Evolutionary conservation across 2,329 filamentous ascomycete genomes (phyloP).

Genomic region (Diaporthe citri): DNA sequence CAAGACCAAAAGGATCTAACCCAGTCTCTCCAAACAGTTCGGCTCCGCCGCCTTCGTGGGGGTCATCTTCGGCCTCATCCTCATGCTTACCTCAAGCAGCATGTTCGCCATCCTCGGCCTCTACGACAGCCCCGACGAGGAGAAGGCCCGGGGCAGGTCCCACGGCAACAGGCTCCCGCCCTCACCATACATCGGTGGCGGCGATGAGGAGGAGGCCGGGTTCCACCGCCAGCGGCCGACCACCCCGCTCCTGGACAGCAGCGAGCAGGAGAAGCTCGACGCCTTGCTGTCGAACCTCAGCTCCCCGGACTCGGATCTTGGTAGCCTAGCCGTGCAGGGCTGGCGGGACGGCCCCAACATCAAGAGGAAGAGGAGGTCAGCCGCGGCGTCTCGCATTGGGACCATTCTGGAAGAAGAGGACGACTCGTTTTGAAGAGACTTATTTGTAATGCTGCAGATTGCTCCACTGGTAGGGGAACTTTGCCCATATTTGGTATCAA

Average conservation of each 20-base stretch:
- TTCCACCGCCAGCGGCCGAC: conserved; percentile 18
- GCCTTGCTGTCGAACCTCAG: conserved; percentile 35
- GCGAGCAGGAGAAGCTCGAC: conserved; percentile 34
- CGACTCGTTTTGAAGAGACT: conserved; percentile 53
- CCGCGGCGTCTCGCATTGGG: conserved; percentile 49
- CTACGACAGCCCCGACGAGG: conserved; percentile 46
- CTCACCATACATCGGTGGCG: conserved; percentile 36
- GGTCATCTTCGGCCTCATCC: conserved; percentile 69
- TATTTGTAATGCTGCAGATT: not conserved
- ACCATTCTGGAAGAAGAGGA: conserved; percentile 82
- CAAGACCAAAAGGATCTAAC: conserved; percentile 56
- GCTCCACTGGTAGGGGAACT: not conserved
- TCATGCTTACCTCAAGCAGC: conserved; percentile 69
- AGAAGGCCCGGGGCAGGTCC: not conserved
- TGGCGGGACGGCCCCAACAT: conserved; percentile 45
- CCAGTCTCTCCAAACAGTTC: conserved; percentile 61
- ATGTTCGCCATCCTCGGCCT: conserved; percentile 66
- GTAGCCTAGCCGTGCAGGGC: conserved; percentile 18
- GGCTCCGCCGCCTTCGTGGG: conserved; percentile 77
- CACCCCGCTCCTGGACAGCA: conserved; percentile 37
- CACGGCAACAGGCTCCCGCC: not conserved
- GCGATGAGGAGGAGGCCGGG: conserved; percentile 38
- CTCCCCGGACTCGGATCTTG: conserved; percentile 35
- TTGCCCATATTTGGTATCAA: conserved; percentile 28
- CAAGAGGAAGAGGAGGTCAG: conserved; percentile 55